phyloP scores from a whole-genome alignment of 306 rosid species.

The Rubus idaeus region DNA sequence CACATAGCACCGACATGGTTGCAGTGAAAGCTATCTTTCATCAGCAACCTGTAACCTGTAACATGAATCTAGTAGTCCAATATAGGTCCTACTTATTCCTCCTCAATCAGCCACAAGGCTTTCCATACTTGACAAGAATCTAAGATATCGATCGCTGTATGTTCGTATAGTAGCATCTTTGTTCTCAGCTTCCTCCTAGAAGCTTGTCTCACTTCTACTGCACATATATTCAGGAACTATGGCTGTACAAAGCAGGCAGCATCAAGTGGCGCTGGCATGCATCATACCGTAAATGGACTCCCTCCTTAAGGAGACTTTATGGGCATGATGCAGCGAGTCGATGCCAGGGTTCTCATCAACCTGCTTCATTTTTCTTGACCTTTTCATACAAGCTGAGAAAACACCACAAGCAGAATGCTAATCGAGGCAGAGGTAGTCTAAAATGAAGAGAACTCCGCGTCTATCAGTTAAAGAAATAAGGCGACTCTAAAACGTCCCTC shows the following conservation, averaged over 20 bases:
- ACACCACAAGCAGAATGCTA: constrained; percentile 24
- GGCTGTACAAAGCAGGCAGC: constrained; percentile 30
- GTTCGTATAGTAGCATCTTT: not conserved
- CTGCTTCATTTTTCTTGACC: constrained; percentile 13
- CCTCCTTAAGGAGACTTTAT: constrained; percentile 26
- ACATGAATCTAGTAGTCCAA: not conserved
- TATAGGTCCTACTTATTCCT: not conserved
- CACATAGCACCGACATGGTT: not conserved
- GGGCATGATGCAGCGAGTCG: constrained; percentile 20
- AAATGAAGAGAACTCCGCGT: constrained; percentile 19
- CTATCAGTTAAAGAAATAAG: constrained; percentile 88
- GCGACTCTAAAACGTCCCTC: constrained; percentile 67
- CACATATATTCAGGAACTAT: constrained; percentile 6
- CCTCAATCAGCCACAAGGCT: constrained; percentile 16
- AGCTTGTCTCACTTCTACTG: constrained; percentile 18
- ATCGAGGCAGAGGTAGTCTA: constrained; percentile 9
- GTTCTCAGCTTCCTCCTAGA: constrained; percentile 17
- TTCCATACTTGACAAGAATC: constrained; percentile 21
- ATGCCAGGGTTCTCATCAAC: constrained; percentile 19
- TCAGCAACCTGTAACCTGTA: constrained; percentile 5
- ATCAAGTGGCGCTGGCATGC: not conserved
- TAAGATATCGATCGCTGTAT: constrained; percentile 12
- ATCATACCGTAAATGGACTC: constrained; percentile 17
- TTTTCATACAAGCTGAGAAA: constrained; percentile 10
- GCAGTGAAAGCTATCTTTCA: not conserved